Evolutionary conservation across 2,329 filamentous ascomycete species (phyloP), one percentile per base, ranked within the genome.

Genomic region (Epichloe sp.): DNA sequence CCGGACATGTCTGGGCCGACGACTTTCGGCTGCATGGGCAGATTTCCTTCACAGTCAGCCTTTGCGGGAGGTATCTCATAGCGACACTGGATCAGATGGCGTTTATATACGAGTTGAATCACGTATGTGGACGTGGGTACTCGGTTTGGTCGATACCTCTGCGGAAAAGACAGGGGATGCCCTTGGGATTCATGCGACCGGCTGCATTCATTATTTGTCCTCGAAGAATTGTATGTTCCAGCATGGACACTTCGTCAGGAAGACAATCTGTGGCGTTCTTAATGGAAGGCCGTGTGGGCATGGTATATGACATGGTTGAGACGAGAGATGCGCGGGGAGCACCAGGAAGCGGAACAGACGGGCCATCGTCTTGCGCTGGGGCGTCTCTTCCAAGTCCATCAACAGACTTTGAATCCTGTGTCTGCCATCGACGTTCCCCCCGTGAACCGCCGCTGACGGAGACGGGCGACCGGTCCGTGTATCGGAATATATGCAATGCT

Each of bases 231-330:
- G 60, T 85, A 5, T 72, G 75, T 3, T 77, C 79, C 57, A 78
- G 77, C 54, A 82, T 85, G 72, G 79, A 85, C 60, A 78, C 77
- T 0, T 80, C 75, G 4, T 73, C 70, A 2, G 67, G 74, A 8
- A 70, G 72, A 43, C 71, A 77, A 56, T 71, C 78, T 6, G 67
- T 84, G 48, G 80, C 79, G 15, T 73, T 78, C 34, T 65, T 85
- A 8, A 67, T 85, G 45, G 73, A 79, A 54, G 78, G 77, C 6
- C 74, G 81, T 3, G 70, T 78, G 60, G 81, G 79, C 4, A 71
- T 84, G 60, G 71, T 85, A 1, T 82, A 74, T 57, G 77, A 84
- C 48, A 63, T 82, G 11, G 62, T 62, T 46, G 53, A 17, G 7
- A 26, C 40, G 6, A 43, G 58, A 8, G 51, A 59, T 40, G 49